A percentile compares a stretch with the other conserved stretches of the same genome.
Conservation (phyloP, 2,329 filamentous ascomycete genomes). For the Colletotrichum sp. region DNA sequence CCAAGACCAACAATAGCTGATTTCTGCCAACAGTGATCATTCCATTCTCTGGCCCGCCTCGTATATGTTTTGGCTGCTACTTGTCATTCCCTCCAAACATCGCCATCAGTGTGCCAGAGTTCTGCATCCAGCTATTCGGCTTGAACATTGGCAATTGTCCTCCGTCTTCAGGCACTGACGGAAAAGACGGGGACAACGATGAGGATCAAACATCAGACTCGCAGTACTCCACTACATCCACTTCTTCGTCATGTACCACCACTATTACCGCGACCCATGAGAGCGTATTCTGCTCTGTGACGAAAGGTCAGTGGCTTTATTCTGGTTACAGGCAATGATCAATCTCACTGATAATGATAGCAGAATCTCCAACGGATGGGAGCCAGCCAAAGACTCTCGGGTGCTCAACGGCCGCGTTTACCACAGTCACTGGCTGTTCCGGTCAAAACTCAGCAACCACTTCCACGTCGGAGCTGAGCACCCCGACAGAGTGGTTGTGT, state of each 20-base stretch:
- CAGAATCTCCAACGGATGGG: not conserved
- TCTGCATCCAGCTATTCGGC: not conserved
- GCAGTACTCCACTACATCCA: not conserved
- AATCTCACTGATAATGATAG: not conserved
- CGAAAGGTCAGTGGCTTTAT: not conserved
- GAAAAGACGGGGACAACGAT: not conserved
- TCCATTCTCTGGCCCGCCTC: not conserved
- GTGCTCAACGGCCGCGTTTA: not conserved
- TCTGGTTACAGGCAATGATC: not conserved
- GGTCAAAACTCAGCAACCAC: not conserved
- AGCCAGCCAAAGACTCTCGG: not conserved
- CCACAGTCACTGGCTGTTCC: not conserved
- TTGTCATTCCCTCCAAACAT: not conserved
- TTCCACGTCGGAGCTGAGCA: not conserved
- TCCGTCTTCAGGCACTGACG: not conserved
- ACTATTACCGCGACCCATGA: not conserved
- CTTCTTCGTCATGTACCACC: not conserved
- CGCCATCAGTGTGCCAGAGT: not conserved
- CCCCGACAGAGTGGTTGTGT: not conserved
- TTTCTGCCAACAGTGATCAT: not conserved
- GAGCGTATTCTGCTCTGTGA: not conserved
- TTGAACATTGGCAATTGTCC: not conserved
- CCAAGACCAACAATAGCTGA: rapidly evolving
- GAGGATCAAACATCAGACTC: not conserved
- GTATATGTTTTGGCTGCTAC: not conserved